Evolutionary conservation across 768 basidiomycete species (phyloP).

Genomic region (Gautieria morchelliformis): DNA sequence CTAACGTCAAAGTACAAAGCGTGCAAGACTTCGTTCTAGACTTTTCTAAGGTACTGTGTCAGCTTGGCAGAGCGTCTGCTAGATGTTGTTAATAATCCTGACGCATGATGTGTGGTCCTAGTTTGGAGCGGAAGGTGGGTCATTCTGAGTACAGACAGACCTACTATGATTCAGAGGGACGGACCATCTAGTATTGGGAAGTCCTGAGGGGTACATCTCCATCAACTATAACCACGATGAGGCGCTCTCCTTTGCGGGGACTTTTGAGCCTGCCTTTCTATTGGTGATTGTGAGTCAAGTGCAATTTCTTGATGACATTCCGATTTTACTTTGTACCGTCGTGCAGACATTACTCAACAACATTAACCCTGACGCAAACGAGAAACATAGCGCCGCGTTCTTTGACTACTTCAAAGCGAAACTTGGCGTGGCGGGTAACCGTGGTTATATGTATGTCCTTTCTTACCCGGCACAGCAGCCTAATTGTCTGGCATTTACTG

Average conservation of each 20-base stretch:
- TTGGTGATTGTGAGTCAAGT: slow-evolving; percentile 43
- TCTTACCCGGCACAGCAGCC: not conserved
- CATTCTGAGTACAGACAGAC: not conserved
- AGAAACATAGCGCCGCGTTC: slow-evolving; percentile 44
- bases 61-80: not conserved
- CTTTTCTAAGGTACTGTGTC: slow-evolving; percentile 42
- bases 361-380: slow-evolving; percentile 36
- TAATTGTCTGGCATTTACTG: not conserved
- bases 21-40: slow-evolving; percentile 32
- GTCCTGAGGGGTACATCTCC: slow-evolving; percentile 47
- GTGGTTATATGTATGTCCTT: slow-evolving; percentile 49
- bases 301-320: not conserved
- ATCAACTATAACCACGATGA: slow-evolving; percentile 49
- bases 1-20: slow-evolving; percentile 27
- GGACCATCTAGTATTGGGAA: slow-evolving; percentile 30
- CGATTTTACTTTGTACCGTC: not conserved
- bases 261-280: slow-evolving; percentile 56
- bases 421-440: slow-evolving; percentile 37
- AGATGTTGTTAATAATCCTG: not conserved
- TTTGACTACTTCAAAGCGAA: slow-evolving; percentile 46
- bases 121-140: slow-evolving; percentile 36
- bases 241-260: slow-evolving; percentile 48
- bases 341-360: slow-evolving; percentile 49
- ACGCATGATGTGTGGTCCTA: slow-evolving; percentile 14
- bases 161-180: not conserved